Conservation (phyloP, 495 filamentous ascomycete genomes). For the Ramalina intermedia region DNA sequence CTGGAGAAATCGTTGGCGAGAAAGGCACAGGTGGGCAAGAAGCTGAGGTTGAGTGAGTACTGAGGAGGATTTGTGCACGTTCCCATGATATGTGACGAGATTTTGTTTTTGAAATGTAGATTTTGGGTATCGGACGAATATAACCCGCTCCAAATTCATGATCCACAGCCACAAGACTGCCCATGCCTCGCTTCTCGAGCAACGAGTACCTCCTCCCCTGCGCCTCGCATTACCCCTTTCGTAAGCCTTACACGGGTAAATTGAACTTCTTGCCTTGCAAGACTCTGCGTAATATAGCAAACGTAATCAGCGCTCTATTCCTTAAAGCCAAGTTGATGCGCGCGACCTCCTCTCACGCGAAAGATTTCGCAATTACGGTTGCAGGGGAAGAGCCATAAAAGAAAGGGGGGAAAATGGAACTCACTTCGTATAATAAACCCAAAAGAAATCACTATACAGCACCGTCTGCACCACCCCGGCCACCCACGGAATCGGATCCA, state of each 20-base stretch:
- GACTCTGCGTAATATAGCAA: constrained; percentile 34
- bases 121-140: constrained; percentile 3
- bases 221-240: neutral
- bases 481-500: constrained; percentile 68
- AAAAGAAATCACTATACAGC: constrained; percentile 97
- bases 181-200: no score
- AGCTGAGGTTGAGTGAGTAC: constrained; percentile 62
- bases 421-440: constrained; percentile 94
- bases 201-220: neutral
- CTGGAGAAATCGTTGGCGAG: constrained; percentile 30
- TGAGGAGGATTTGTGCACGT: constrained; percentile 15
- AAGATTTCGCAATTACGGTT: no score
- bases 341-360: no score
- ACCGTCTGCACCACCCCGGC: constrained; percentile 88
- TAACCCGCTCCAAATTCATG: no score
- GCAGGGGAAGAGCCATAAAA: no score
- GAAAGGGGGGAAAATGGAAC: constrained; percentile 11
- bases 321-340: no score
- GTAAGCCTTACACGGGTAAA: constrained; percentile 50
- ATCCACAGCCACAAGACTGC: neutral
- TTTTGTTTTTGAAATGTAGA: neutral
- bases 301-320: neutral
- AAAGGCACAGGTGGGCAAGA: constrained; percentile 59
- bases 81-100: neutral
- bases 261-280: constrained; percentile 83